Conservation (phyloP, 495 filamentous ascomycete species). For the Lophiotrema nucula region DNA sequence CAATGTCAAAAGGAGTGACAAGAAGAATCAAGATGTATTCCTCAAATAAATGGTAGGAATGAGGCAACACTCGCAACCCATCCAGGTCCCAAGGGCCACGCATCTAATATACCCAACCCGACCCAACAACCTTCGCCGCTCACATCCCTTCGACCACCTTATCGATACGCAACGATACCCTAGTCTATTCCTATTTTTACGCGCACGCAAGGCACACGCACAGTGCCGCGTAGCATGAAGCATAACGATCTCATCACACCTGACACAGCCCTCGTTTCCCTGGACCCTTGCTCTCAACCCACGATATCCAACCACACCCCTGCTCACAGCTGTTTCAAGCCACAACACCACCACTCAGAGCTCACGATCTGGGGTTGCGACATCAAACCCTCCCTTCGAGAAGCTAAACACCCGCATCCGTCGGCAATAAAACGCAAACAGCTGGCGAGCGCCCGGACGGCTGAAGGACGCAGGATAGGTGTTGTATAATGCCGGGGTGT, state of each 20-base stretch:
- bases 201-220: not conserved
- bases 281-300: not conserved
- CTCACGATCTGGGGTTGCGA: not conserved
- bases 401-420: not conserved
- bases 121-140: not conserved
- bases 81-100: not conserved
- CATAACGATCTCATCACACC: slow-evolving; percentile 8
- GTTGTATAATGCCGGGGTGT: not conserved
- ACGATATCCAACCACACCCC: slow-evolving; percentile 7
- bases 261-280: slow-evolving; percentile 8
- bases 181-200: not conserved
- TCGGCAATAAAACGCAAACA: slow-evolving; percentile 10
- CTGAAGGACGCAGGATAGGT: not conserved
- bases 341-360: not conserved
- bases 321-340: slow-evolving; percentile 9
- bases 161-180: not conserved
- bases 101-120: not conserved
- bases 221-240: not conserved
- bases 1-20: not conserved
- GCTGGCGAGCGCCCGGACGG: not conserved
- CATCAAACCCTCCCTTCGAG: not conserved
- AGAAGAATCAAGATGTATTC: not conserved
- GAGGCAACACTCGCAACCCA: not conserved
- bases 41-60: not conserved
- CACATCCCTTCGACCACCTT: not conserved